Conservation (phyloP, 352 stramenopile genomes). For the Saprolegnia parasitica region DNA sequence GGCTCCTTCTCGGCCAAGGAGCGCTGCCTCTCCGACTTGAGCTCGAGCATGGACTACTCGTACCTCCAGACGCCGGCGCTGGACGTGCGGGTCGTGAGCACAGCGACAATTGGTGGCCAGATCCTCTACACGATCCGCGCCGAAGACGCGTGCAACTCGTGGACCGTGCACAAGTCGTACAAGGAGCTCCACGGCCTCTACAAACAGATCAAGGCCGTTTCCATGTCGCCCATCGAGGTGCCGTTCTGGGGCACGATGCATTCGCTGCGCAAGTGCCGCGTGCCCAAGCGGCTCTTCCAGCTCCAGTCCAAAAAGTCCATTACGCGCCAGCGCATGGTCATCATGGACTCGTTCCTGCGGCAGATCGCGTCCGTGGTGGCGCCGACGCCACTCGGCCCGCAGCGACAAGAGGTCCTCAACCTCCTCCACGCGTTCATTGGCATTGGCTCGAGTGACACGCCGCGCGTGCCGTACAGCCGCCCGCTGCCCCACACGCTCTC, state of each 20-base stretch:
- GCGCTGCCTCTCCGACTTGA: conserved; percentile 26
- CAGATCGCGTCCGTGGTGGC: conserved; percentile 55
- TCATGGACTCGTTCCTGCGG: conserved; percentile 67
- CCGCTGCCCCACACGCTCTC: conserved; percentile 29
- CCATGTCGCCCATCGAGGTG: conserved; percentile 36
- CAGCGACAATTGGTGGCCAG: conserved; percentile 13
- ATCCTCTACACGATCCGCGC: conserved; percentile 26
- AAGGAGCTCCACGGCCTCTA: conserved; percentile 63
- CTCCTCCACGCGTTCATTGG: conserved; percentile 57
- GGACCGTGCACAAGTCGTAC: conserved; percentile 52
- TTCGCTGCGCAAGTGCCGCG: conserved; percentile 40
- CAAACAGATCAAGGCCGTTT: conserved; percentile 50
- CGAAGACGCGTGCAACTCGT: conserved; percentile 31
- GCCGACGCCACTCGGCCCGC: conserved; percentile 49
- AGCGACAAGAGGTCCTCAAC: conserved; percentile 45
- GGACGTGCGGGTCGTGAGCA: conserved; percentile 20
- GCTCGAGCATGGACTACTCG: conserved; percentile 28
- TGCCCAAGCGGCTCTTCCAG: conserved; percentile 50
- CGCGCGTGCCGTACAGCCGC: conserved; percentile 14
- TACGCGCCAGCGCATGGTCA: conserved; percentile 48
- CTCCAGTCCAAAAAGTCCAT: conserved; percentile 44
- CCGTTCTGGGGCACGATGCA: conserved; percentile 61
- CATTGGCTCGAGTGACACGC: conserved; percentile 39
- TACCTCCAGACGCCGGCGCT: conserved; percentile 20
- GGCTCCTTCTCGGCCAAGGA: conserved; percentile 26